Percentiles rank a stretch among this genome's conserved stretches.
phyloP scores from a whole-genome alignment of 78 protist species.

The Emiliania huxleyi region DNA sequence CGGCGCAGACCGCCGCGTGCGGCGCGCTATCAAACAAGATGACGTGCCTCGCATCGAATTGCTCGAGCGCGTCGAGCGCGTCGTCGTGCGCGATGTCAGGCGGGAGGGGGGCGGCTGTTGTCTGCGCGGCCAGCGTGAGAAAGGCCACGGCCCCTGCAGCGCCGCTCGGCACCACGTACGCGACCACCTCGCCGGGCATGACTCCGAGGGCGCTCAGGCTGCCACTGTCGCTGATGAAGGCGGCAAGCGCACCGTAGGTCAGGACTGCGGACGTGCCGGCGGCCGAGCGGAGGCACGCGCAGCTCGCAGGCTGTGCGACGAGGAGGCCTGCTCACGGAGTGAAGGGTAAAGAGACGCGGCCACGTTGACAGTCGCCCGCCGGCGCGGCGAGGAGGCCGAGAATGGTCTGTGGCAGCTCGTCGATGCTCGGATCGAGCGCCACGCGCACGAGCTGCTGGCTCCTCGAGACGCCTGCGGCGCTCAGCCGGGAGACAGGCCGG shows the following conservation, averaged over 20 bases:
- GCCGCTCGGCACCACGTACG: neutral
- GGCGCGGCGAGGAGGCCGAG: neutral
- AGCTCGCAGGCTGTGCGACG: neutral
- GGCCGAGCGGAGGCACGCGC: neutral
- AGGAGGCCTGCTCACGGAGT: neutral
- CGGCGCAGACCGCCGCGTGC: neutral
- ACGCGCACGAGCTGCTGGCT: too few relatives aligned
- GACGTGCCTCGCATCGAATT: neutral
- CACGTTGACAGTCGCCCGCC: neutral
- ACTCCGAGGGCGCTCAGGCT: neutral
- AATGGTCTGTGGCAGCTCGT: too few relatives aligned
- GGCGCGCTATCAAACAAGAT: neutral
- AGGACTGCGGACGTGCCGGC: neutral
- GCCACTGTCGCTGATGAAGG: neutral
- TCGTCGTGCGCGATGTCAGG: neutral
- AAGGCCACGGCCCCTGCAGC: neutral
- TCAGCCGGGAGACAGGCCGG: too few relatives aligned
- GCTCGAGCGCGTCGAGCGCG: neutral
- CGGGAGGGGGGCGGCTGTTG: neutral
- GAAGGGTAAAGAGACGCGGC: neutral
- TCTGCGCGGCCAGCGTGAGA: neutral
- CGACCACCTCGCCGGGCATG: neutral
- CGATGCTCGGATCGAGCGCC: too few relatives aligned
- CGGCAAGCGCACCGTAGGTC: neutral
- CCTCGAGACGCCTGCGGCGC: too few relatives aligned